Conservation (phyloP, 2,329 filamentous ascomycete genomes). For the Aspergillus tanneri region DNA sequence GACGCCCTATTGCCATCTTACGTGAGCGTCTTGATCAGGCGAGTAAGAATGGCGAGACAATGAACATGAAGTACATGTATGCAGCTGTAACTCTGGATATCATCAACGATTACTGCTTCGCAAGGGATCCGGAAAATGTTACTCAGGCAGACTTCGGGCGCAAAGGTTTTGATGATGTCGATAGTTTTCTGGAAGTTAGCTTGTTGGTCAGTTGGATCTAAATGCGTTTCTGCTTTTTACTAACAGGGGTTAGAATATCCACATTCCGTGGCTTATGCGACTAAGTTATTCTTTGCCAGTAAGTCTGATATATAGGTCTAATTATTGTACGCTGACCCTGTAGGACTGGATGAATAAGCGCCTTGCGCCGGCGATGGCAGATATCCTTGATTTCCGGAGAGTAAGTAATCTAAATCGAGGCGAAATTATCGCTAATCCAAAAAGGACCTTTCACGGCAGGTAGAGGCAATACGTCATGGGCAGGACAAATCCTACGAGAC, state of each 20-base stretch:
- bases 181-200: slow-evolving; percentile 7
- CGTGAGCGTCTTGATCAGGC: neutral
- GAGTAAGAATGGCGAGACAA: neutral
- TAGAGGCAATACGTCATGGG: slow-evolving; percentile 6
- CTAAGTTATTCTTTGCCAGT: slow-evolving; percentile 5
- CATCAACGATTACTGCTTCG: slow-evolving; percentile 10
- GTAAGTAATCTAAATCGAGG: neutral
- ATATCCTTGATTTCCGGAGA: slow-evolving; percentile 5
- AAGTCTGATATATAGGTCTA: too few relatives aligned
- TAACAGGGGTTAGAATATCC: slow-evolving; percentile 1
- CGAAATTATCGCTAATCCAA: neutral
- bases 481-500: slow-evolving; percentile 4
- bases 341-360: slow-evolving; percentile 7
- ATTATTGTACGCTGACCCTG: too few relatives aligned
- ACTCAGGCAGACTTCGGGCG: slow-evolving; percentile 4
- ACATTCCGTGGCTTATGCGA: slow-evolving; percentile 7
- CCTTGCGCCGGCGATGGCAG: slow-evolving; percentile 5
- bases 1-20: neutral
- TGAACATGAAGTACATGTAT: slow-evolving; percentile 12
- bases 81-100: slow-evolving; percentile 8
- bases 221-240: neutral
- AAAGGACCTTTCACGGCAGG: slow-evolving; percentile 5
- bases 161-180: slow-evolving; percentile 10
- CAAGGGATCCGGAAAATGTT: slow-evolving; percentile 1
- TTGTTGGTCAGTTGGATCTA: slow-evolving; percentile 1